Evolutionary conservation across 176 grass and related monocot species (phyloP), one percentile per base, ranked within the genome.

Genomic region (Elaeis guineensis): DNA sequence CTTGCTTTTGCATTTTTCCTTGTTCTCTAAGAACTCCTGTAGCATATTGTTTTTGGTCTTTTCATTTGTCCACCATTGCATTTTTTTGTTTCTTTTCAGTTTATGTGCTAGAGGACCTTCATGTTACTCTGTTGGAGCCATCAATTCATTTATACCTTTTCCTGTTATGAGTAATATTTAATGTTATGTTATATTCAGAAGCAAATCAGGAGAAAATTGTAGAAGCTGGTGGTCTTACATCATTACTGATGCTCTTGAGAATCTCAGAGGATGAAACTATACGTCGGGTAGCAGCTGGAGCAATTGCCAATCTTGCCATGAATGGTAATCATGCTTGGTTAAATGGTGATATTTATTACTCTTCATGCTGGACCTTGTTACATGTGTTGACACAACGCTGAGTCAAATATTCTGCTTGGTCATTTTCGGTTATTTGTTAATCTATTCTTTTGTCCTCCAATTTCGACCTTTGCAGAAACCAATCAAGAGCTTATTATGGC

Each of bases 281-380:
- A 76, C 64, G 71, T 19, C 75, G 94, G 68, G 94, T 98, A 57
- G 88, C 94, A 44, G 94, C 94, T 68, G 94, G 94, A 83, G 94
- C 94, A 78, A 89, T 98, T 61, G 94, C 94, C 69, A 98, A 98
- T 63, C 94, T 98, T 72, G 94, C 94, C 77, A 98, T 98, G 94
- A 93, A 89, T 81, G 88, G 94, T 90, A 75, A 67, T 26, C 16
- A 21, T 60, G 11, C 3, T 44, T 44, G 35, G 35, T 44, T 44
- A 44, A 44, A 44, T 44, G 35, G 11, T 44, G 35, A 14, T 44
- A 12, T 44, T 44, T 44, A 44, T 44, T 12, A 44, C 2, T 44
- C 35, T 44, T 12, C 11, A 44, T 44, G 35, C 8, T 9, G 35
- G 35, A 44, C 35, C 35, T 44, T 44, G 35, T 44, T 44, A 3